A percentile compares a stretch with the other conserved stretches of the same genome.
Conservation (phyloP, 2,329 filamentous ascomycete species). For the Claviceps purpurea region DNA sequence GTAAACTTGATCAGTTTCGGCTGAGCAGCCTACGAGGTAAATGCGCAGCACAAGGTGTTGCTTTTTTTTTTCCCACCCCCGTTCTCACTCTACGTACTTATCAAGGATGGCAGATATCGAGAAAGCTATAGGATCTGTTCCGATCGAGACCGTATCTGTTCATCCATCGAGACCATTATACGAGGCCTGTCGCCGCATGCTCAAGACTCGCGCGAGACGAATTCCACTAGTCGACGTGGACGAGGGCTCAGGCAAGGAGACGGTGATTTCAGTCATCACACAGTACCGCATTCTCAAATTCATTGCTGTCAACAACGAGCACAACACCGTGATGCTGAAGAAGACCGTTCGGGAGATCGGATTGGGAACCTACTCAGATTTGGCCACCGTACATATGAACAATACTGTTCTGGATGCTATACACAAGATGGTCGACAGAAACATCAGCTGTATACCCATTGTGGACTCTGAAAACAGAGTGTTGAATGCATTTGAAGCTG, state of each 20-base stretch:
- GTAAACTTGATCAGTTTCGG: conserved; percentile 85
- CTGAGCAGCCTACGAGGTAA: conserved; percentile 81
- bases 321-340: conserved; percentile 75
- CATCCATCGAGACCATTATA: conserved; percentile 83
- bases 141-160: conserved; percentile 92
- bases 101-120: conserved; percentile 60
- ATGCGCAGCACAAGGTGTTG: conserved; percentile 11
- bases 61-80: neutral
- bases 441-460: conserved; percentile 90
- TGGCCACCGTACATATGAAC: conserved; percentile 77
- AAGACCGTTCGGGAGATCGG: conserved; percentile 76
- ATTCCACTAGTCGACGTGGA: conserved; percentile 91
- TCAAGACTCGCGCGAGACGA: conserved; percentile 80
- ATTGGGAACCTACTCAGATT: conserved; percentile 69
- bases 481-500: conserved; percentile 93
- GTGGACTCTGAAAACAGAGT: conserved; percentile 65
- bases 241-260: conserved; percentile 82
- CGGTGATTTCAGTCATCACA: conserved; percentile 92
- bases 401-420: conserved; percentile 90
- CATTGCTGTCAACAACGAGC: conserved; percentile 81
- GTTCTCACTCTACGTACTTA: conserved; percentile 7
- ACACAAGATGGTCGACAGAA: conserved; percentile 79
- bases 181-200: conserved; percentile 89
- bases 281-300: conserved; percentile 99
- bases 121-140: conserved; percentile 77